Conservation (phyloP, 2,329 filamentous ascomycete genomes). For the Decorospora gaudefroyi region DNA sequence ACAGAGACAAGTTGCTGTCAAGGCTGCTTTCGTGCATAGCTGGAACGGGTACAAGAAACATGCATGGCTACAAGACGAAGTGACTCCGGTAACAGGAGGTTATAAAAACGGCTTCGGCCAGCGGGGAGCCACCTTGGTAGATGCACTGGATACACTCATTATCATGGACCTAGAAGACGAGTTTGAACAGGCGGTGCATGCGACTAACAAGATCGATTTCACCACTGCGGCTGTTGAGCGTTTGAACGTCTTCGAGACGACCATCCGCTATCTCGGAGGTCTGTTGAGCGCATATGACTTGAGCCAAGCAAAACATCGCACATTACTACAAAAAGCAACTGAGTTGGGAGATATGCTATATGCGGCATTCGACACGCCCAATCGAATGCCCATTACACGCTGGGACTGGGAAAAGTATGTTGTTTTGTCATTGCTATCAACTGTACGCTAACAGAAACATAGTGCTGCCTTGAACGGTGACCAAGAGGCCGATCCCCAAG, state of each 20-base stretch:
- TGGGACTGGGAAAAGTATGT: slow-evolving; percentile 48
- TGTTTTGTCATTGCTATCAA: background rate
- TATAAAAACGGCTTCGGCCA: slow-evolving; percentile 57
- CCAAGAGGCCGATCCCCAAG: slow-evolving; percentile 38
- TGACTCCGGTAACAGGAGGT: slow-evolving; percentile 56
- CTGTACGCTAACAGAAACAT: slow-evolving; percentile 20
- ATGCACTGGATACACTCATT: slow-evolving; percentile 64
- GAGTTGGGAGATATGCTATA: slow-evolving; percentile 53
- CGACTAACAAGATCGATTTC: slow-evolving; percentile 61
- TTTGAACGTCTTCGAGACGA: slow-evolving; percentile 50
- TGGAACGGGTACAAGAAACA: slow-evolving; percentile 58
- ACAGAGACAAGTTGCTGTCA: slow-evolving; percentile 42
- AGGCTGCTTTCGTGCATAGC: slow-evolving; percentile 45
- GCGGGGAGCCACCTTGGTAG: slow-evolving; percentile 64
- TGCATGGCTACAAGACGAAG: slow-evolving; percentile 60
- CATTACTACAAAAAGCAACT: slow-evolving; percentile 47
- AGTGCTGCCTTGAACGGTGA: slow-evolving; percentile 37
- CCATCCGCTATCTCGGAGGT: slow-evolving; percentile 48
- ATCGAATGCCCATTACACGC: slow-evolving; percentile 48
- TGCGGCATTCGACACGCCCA: slow-evolving; percentile 51
- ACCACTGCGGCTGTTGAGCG: slow-evolving; percentile 45
- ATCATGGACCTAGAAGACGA: slow-evolving; percentile 65
- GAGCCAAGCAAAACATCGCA: slow-evolving; percentile 41
- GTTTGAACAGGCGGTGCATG: slow-evolving; percentile 59
- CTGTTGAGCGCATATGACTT: slow-evolving; percentile 48